Conservation (phyloP, 192 early-diverging fungal genomes). For the Linderina pennispora region DNA sequence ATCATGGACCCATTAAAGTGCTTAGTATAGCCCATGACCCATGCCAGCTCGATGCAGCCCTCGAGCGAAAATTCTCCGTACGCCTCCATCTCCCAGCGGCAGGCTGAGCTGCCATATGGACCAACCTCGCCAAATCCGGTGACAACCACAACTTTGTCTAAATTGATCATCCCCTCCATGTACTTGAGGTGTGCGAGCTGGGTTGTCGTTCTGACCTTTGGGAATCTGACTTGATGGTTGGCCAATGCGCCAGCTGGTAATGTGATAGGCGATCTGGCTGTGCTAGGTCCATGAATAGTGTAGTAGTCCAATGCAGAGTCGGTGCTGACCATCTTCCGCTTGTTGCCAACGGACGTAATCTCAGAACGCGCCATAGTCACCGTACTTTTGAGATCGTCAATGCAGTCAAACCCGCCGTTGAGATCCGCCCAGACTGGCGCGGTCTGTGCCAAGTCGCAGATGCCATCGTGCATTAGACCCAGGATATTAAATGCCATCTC, state of each 20-base stretch:
- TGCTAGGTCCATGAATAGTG: constrained; percentile 57
- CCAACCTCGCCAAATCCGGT: constrained; percentile 92
- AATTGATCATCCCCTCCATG: constrained; percentile 72
- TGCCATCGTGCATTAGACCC: constrained; percentile 75
- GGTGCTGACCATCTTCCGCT: constrained; percentile 63
- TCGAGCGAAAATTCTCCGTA: constrained; percentile 51
- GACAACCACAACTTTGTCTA: constrained; percentile 85
- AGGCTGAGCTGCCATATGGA: constrained; percentile 83
- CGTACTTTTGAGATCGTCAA: constrained; percentile 68
- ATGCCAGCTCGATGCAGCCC: constrained; percentile 91
- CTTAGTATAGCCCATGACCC: constrained; percentile 94
- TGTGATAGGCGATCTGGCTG: constrained; percentile 20
- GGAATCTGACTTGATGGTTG: constrained; percentile 60
- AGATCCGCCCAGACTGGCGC: constrained; percentile 86
- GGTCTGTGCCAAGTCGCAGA: constrained; percentile 61
- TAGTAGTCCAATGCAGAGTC: constrained; percentile 66
- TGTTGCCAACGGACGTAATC: constrained; percentile 66
- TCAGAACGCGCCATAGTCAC: constrained; percentile 57
- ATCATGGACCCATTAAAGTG: constrained; percentile 79
- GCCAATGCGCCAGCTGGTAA: constrained; percentile 55
- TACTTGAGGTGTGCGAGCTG: constrained; percentile 59
- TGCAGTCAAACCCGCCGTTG: constrained; percentile 77
- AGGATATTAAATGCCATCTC: constrained; percentile 34
- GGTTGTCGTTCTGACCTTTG: constrained; percentile 43
- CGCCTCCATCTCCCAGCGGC: constrained; percentile 96